phyloP scores from a whole-genome alignment of 352 stramenopile species.

The Pythium angustatum region DNA sequence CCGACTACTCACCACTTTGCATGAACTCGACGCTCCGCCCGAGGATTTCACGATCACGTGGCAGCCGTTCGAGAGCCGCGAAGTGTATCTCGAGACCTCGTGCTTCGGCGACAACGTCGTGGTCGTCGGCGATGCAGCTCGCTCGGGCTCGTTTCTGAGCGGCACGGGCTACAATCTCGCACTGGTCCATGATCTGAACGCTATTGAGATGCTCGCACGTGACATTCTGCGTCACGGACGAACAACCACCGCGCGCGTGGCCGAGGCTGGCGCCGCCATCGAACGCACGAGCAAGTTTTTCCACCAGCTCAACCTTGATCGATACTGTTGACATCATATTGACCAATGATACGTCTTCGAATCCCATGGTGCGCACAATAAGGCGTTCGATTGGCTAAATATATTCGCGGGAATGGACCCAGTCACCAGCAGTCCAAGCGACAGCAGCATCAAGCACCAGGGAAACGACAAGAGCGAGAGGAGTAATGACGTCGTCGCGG shows the following conservation, averaged over 20 bases:
- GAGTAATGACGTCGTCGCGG: constrained; percentile 15
- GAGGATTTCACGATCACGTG: constrained; percentile 21
- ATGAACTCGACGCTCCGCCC: constrained; percentile 23
- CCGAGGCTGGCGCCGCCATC: constrained; percentile 8
- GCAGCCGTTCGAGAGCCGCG: constrained; percentile 28
- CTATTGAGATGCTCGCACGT: constrained; percentile 17
- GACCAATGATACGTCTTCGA: background rate
- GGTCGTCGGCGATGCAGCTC: constrained; percentile 30
- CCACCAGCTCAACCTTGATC: constrained; percentile 29
- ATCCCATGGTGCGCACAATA: background rate
- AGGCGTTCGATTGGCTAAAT: background rate
- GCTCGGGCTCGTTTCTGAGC: constrained; percentile 31
- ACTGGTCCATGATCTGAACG: constrained; percentile 28
- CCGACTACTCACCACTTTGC: constrained; percentile 4
- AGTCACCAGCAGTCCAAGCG: background rate
- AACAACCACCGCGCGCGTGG: constrained; percentile 13
- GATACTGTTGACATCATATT: constrained; percentile 17
- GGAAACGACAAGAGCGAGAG: background rate
- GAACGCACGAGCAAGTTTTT: constrained; percentile 29
- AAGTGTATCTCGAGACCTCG: constrained; percentile 26
- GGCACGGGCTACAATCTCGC: constrained; percentile 35
- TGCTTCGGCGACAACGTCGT: constrained; percentile 30
- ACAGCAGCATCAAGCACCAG: background rate
- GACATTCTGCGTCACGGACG: background rate
- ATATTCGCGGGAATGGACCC: background rate